These are phyloP conservation scores for Lentinula lateritia DNA, from an alignment of 768 basidiomycete species.

Conservation along the genomic window DNA sequence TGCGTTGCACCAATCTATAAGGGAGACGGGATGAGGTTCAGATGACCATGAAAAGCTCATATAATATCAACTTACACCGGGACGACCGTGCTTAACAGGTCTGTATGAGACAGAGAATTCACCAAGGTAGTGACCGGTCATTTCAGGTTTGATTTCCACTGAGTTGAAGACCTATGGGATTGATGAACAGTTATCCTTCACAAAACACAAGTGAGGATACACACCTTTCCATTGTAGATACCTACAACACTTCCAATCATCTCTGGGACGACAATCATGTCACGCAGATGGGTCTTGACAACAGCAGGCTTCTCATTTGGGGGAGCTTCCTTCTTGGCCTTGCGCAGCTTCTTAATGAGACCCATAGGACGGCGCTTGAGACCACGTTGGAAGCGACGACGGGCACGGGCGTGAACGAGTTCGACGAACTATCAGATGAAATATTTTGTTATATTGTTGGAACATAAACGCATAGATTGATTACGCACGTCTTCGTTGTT, in stretches of 20 bases:
- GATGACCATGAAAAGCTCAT: background rate
- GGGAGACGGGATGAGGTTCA: constrained; percentile 11
- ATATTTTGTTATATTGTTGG: constrained; percentile 1
- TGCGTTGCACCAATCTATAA: constrained; percentile 84
- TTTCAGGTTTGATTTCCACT: constrained; percentile 99
- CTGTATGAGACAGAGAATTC: constrained; percentile 97
- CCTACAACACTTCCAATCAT: constrained; percentile 99
- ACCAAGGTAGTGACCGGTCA: constrained; percentile 99
- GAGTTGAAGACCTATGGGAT: constrained; percentile 76
- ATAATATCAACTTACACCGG: constrained; percentile 75
- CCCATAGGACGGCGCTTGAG: constrained; percentile 98
- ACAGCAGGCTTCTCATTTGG: constrained; percentile 98
- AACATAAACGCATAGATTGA: background rate
- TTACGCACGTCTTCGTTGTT: constrained; percentile 86
- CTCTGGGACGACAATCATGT: constrained; percentile 99
- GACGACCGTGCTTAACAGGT: constrained; percentile 99
- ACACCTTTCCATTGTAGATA: constrained; percentile 96
- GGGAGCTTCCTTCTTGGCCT: constrained; percentile 99
- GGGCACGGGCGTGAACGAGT: constrained; percentile 98
- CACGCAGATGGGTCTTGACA: constrained; percentile 98
- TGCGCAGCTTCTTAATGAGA: constrained; percentile 98
- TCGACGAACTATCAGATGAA: constrained; percentile 22
- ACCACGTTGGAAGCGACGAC: constrained; percentile 97
- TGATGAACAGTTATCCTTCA: background rate
- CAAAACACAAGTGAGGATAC: constrained; percentile 10